Evolutionary conservation across 768 basidiomycete genomes (phyloP).

Genomic region (Hygrocybe coccinea): DNA sequence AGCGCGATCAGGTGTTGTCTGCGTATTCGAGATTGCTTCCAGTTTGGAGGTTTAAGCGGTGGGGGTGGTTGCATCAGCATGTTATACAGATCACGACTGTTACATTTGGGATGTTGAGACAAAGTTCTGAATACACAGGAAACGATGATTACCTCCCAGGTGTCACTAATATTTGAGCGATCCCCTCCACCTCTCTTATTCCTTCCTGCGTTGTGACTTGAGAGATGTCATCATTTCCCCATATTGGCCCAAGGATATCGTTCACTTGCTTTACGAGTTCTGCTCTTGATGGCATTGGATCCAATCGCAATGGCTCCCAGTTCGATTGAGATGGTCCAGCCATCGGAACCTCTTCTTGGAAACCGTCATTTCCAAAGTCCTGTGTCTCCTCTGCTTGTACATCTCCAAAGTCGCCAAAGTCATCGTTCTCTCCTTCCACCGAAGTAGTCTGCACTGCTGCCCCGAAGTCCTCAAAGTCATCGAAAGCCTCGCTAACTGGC

Average conservation of each 20-base stretch:
- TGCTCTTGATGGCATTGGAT: conserved; percentile 56
- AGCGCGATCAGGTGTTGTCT: conserved; percentile 87
- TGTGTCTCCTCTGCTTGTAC: conserved; percentile 34
- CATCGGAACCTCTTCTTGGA: conserved; percentile 36
- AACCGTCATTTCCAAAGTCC: conserved; percentile 35
- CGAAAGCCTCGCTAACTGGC: conserved; percentile 35
- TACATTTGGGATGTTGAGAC: conserved; percentile 14
- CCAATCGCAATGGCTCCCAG: conserved; percentile 61
- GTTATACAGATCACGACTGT: conserved; percentile 76
- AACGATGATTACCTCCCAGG: conserved; percentile 56
- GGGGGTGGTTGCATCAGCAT: conserved; percentile 67
- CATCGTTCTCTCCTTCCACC: conserved; percentile 56
- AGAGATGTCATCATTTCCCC: conserved; percentile 49
- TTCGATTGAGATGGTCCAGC: conserved; percentile 33
- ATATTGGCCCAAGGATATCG: conserved; percentile 61
- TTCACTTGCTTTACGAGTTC: conserved; percentile 61
- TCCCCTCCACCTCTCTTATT: conserved; percentile 75
- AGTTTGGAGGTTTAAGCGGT: conserved; percentile 80
- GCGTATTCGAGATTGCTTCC: conserved; percentile 89
- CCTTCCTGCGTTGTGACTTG: conserved; percentile 60
- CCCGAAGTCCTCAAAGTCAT: conserved; percentile 64
- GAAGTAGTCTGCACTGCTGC: conserved; percentile 39
- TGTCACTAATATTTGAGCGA: conserved; percentile 71
- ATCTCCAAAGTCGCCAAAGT: conserved; percentile 84
- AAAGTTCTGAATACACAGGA: conserved; percentile 4